These are phyloP conservation scores for Phytophthora parvispora DNA, from an alignment of 352 stramenopile genomes.

Conservation along the genomic window DNA sequence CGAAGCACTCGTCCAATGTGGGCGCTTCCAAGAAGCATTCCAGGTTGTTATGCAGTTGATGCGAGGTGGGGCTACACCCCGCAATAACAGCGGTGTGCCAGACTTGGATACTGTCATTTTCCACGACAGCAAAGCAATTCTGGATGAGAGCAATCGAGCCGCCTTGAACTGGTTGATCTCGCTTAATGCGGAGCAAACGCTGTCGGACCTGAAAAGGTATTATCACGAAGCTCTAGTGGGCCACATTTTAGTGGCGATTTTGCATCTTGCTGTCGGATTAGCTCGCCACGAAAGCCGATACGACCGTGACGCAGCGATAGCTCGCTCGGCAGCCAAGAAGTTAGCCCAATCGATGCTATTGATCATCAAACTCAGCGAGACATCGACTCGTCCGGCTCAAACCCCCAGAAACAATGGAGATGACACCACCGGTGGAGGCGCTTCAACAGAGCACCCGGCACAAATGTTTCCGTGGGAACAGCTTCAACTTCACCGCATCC, in stretches of 20 bases:
- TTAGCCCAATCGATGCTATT: constrained; percentile 37
- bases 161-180: constrained; percentile 46
- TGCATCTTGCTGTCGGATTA: constrained; percentile 42
- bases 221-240: constrained; percentile 32
- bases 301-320: constrained; percentile 24
- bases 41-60: constrained; percentile 43
- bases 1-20: constrained; percentile 60
- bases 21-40: constrained; percentile 65
- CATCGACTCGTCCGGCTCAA: background rate
- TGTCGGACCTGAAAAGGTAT: constrained; percentile 24
- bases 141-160: constrained; percentile 43
- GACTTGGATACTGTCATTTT: constrained; percentile 22
- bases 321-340: constrained; percentile 36
- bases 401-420: background rate
- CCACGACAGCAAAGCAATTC: constrained; percentile 48
- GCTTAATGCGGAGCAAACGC: constrained; percentile 29
- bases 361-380: constrained; percentile 11
- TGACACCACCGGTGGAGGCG: background rate
- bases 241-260: constrained; percentile 40
- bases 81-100: constrained; percentile 8
- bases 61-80: constrained; percentile 19
- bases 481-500: constrained; percentile 35
- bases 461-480: constrained; percentile 33
- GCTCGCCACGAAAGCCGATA: constrained; percentile 41
- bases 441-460: background rate